Percentiles rank a stretch among this genome's conserved stretches.
Conservation (phyloP, 2,329 filamentous ascomycete species). For the Cercospora sp. region DNA sequence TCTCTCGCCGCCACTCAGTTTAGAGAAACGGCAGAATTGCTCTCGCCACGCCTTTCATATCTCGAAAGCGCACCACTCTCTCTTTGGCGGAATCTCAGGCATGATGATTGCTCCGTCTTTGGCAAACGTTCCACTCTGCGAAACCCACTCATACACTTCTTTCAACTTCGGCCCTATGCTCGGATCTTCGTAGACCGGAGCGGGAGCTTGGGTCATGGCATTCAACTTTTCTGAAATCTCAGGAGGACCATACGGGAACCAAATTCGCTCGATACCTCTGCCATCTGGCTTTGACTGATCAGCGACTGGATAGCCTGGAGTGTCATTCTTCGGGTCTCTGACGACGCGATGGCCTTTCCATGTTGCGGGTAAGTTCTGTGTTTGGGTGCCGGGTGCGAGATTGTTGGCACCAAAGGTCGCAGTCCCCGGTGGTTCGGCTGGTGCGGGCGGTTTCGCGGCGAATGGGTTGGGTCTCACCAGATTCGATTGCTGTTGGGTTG, state of each 20-base stretch:
- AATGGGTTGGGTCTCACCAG: constrained; percentile 24
- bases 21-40: too few relatives aligned
- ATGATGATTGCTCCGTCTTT: constrained; percentile 62
- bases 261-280: constrained; percentile 12
- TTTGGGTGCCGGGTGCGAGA: neutral
- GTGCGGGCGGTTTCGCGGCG: constrained; percentile 9
- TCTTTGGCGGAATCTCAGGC: constrained; percentile 74
- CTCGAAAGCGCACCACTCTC: constrained; percentile 62
- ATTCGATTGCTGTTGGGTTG: constrained; percentile 26
- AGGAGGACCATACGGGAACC: constrained; percentile 57
- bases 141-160: constrained; percentile 64
- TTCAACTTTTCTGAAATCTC: constrained; percentile 39
- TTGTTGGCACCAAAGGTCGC: constrained; percentile 1
- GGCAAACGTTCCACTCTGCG: constrained; percentile 63
- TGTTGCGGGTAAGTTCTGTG: neutral
- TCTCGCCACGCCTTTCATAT: constrained; percentile 12
- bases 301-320: constrained; percentile 10
- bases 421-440: neutral
- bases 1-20: too few relatives aligned
- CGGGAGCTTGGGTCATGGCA: constrained; percentile 60
- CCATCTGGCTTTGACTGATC: constrained; percentile 1
- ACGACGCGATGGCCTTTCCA: constrained; percentile 13
- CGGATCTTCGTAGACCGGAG: constrained; percentile 58
- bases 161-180: constrained; percentile 53
- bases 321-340: constrained; percentile 6